Evolutionary conservation across 495 filamentous ascomycete species (phyloP), one percentile per base, ranked within the genome.

Genomic region (Aspergillus diversus): DNA sequence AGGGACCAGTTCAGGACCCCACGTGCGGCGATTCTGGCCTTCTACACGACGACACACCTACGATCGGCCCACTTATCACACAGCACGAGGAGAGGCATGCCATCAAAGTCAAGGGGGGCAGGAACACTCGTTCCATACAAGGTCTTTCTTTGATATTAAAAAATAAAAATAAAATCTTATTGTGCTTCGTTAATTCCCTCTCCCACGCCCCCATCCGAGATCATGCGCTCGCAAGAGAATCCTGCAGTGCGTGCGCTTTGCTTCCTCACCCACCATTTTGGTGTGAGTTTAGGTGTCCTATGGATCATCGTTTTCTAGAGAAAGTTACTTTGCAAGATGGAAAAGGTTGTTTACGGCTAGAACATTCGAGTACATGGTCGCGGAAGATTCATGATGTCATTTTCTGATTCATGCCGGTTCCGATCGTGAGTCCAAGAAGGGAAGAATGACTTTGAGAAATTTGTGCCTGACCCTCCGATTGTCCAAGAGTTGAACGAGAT

Each of bases 1-100:
- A 60, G 47, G 61, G 59, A 54, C 67, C 67, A 64, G 55, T 69
- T 62, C 61, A 32, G 49, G 31, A 16, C 43, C 59, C 63, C 67
- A 69, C 67, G 67, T 69, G 67, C 63, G 21, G 9, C 42, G 11
- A 27, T 21, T 27, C 47, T 50, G 47, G 5, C 16, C 47, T 6
- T 50, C 47, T 27, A 50, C 16, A 50, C 47, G 47, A n/a, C 27
- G 47, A 27, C 9, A 6, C n/a, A 4, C 39, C 39, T 6, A 15
- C 39, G 4, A 11, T 12, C 4, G 39, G 39, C 8, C 39, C 39
- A 43, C 39, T 43, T 43, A 43, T 43, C 39, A 43, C 39, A 7
- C 21, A 27, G 21, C 21, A 27, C 21, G 21, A 27, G 21, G 21
- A 27, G 21, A 27, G 21, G 39, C 39, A 43, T 15, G 39, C 39